These are phyloP conservation scores for Fusarium mangiferae DNA, from an alignment of 2,329 filamentous ascomycete genomes.

Conservation along the genomic window DNA sequence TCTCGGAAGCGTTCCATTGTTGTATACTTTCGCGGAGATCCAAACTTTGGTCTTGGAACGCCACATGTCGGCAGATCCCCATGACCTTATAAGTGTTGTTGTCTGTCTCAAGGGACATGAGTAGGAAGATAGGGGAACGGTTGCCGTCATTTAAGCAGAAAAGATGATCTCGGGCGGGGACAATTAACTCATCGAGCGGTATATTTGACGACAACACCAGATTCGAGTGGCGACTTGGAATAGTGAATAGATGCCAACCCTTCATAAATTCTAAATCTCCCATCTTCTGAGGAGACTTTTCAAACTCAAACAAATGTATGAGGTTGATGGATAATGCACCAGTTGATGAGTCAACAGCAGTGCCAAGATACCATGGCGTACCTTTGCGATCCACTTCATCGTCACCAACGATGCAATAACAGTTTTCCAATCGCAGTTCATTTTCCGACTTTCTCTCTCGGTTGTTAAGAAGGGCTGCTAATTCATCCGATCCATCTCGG, in stretches of 20 bases:
- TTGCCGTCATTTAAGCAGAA: background rate
- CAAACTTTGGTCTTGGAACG: background rate
- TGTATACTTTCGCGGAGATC: background rate
- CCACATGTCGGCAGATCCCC: background rate
- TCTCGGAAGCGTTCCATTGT: background rate
- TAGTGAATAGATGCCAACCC: background rate
- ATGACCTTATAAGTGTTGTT: background rate
- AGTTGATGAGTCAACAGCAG: background rate
- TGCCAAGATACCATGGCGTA: background rate
- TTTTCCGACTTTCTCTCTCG: background rate
- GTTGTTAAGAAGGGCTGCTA: no score
- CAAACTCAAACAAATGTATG: background rate
- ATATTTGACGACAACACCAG: background rate
- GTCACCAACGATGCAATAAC: background rate
- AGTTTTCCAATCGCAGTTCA: background rate
- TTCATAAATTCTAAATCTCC: rapidly evolving
- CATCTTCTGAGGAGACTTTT: background rate
- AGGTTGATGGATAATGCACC: background rate
- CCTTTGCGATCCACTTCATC: background rate
- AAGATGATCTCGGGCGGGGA: background rate
- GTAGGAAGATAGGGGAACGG: background rate
- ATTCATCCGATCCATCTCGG: no score
- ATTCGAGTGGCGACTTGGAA: background rate
- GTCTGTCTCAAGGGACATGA: background rate
- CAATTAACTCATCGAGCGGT: background rate